Conservation (phyloP, 1,284 basidiomycete genomes). For the Taiwanofungus camphoratus region DNA sequence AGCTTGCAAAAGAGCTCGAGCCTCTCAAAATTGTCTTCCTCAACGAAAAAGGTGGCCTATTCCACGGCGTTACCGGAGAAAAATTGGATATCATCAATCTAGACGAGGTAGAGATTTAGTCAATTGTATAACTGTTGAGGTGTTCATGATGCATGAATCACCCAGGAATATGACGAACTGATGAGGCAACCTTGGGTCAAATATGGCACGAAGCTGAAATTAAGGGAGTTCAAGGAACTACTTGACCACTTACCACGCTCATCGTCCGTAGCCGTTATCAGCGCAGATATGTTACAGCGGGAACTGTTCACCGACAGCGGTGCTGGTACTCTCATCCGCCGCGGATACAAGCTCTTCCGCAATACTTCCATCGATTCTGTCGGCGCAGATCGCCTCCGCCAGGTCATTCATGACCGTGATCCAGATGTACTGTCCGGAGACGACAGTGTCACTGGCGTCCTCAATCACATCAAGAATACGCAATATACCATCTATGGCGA, state of each 20-base stretch:
- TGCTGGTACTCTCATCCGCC: conserved; percentile 94
- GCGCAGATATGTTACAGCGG: conserved; percentile 89
- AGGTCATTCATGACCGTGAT: conserved; percentile 92
- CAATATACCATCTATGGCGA: conserved; percentile 97
- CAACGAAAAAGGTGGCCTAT: conserved; percentile 97
- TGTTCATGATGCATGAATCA: not conserved
- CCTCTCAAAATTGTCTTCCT: conserved; percentile 99
- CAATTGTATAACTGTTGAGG: not conserved
- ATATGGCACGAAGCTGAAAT: conserved; percentile 98
- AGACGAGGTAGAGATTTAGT: conserved; percentile 67
- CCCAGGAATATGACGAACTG: conserved; percentile 88
- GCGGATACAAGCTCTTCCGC: conserved; percentile 97
- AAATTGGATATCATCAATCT: conserved; percentile 96
- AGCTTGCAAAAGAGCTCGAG: conserved; percentile 93
- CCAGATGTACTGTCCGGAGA: conserved; percentile 84
- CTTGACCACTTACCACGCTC: conserved; percentile 97
- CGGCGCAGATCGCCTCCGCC: conserved; percentile 89
- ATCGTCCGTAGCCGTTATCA: conserved; percentile 98
- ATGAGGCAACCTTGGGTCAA: conserved; percentile 99
- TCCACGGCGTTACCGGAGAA: conserved; percentile 94
- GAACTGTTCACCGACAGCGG: conserved; percentile 99
- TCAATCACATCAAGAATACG: conserved; percentile 73
- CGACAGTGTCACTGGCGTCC: conserved; percentile 86
- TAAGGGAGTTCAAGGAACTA: conserved; percentile 99
- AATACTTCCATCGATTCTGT: conserved; percentile 78